Conservation (phyloP, 176 grass and related monocot genomes). For the Triticum urartu region DNA sequence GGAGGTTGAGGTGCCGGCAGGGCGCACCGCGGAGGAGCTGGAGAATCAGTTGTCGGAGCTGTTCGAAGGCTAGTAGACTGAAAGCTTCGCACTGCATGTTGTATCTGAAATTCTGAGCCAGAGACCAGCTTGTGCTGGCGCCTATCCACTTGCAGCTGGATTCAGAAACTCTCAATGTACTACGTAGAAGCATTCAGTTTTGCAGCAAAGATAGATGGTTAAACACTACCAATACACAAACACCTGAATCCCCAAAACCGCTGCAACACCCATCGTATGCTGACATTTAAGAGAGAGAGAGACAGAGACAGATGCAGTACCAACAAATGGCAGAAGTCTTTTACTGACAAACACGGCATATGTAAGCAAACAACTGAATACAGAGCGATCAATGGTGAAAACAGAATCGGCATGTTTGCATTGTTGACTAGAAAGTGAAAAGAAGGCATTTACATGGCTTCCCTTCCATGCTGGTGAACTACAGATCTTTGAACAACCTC, state of each 20-base stretch:
- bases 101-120: background rate
- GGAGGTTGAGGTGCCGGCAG: background rate
- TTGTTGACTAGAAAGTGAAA: background rate
- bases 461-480: constrained; percentile 3
- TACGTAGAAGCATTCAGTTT: background rate
- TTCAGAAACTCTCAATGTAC: background rate
- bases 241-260: background rate
- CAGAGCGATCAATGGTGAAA: background rate
- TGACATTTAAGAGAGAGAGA: background rate
- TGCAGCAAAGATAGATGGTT: background rate
- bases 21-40: constrained; percentile 16
- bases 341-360: background rate
- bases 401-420: background rate
- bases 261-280: background rate
- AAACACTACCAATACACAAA: background rate
- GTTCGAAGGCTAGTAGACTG: constrained; percentile 33
- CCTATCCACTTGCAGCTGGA: background rate
- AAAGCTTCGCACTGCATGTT: background rate
- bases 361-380: background rate
- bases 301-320: background rate
- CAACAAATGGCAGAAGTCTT: background rate
- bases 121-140: background rate
- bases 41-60: constrained; percentile 24
- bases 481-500: constrained; percentile 40
- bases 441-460: constrained; percentile 9